These are phyloP conservation scores for Podila epigama DNA, from an alignment of 192 early-diverging fungal genomes.

Conservation along the genomic window DNA sequence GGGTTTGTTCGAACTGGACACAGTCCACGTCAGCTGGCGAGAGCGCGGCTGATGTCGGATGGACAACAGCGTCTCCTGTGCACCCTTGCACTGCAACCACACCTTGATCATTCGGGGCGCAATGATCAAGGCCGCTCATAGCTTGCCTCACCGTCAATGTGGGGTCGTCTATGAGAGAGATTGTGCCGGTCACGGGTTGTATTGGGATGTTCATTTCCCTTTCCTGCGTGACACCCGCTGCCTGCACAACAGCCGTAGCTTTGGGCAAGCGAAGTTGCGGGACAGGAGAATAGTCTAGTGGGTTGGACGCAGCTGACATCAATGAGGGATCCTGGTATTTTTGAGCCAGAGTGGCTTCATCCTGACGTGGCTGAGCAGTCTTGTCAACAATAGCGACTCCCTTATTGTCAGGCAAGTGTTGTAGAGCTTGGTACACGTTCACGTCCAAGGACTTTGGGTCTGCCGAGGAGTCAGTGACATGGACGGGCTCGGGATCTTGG, in stretches of 20 bases:
- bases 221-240: conserved; percentile 11
- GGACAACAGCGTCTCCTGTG: not conserved
- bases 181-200: not conserved
- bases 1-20: not conserved
- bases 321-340: conserved; percentile 8
- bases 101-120: conserved; percentile 34
- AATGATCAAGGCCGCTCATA: conserved; percentile 22
- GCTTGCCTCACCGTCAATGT: not conserved
- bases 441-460: conserved; percentile 10
- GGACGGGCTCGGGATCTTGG: conserved; percentile 22
- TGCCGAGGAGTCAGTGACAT: not conserved
- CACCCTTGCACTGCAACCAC: conserved; percentile 24
- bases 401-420: not conserved
- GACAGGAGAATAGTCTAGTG: conserved; percentile 14
- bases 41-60: not conserved
- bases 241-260: not conserved
- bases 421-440: conserved; percentile 7
- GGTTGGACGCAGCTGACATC: conserved; percentile 1
- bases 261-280: not conserved
- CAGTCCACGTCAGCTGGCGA: not conserved
- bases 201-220: conserved; percentile 9
- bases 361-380: not conserved
- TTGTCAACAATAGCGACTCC: not conserved
- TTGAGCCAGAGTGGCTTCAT: not conserved
- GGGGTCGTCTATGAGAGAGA: conserved; percentile 12